Conservation (phyloP, 257 asterid genomes). For the Penstemon eatonii region DNA sequence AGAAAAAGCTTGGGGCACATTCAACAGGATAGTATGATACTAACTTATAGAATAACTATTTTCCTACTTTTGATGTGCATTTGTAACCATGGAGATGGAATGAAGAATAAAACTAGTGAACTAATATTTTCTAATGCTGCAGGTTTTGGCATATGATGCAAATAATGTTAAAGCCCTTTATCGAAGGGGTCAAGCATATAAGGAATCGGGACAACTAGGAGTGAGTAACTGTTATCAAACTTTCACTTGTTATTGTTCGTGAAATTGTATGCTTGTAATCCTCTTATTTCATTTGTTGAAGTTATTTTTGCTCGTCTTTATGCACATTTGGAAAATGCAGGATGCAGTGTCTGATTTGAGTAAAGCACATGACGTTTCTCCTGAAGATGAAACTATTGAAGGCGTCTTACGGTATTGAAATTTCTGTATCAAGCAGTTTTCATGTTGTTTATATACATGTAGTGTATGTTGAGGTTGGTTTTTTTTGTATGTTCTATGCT, state of each 20-base stretch:
- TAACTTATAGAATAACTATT: neutral
- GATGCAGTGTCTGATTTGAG: slow-evolving; percentile 86
- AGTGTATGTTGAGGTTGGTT: slow-evolving; percentile 3
- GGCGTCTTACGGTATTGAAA: slow-evolving; percentile 70
- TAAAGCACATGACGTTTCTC: slow-evolving; percentile 80
- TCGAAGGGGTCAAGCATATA: slow-evolving; percentile 92
- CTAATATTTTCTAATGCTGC: slow-evolving; percentile 30
- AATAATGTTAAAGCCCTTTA: slow-evolving; percentile 87
- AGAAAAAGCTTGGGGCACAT: slow-evolving; percentile 4
- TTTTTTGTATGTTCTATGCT: neutral
- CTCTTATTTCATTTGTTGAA: slow-evolving; percentile 13
- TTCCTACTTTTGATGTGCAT: slow-evolving; percentile 13
- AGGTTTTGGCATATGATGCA: slow-evolving; percentile 75
- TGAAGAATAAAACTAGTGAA: slow-evolving; percentile 18
- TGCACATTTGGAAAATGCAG: slow-evolving; percentile 40
- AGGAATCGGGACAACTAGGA: slow-evolving; percentile 62
- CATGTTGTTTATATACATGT: slow-evolving; percentile 3
- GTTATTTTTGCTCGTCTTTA: slow-evolving; percentile 17
- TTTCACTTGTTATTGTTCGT: slow-evolving; percentile 24
- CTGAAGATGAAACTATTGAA: slow-evolving; percentile 89
- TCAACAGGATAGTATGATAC: neutral
- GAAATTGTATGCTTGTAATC: slow-evolving; percentile 22
- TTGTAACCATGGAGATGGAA: slow-evolving; percentile 6
- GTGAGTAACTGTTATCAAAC: slow-evolving; percentile 48
- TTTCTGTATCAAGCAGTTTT: slow-evolving; percentile 19